Evolutionary conservation across 257 asterid genomes (phyloP).

Genomic region (Buddleja alternifolia): DNA sequence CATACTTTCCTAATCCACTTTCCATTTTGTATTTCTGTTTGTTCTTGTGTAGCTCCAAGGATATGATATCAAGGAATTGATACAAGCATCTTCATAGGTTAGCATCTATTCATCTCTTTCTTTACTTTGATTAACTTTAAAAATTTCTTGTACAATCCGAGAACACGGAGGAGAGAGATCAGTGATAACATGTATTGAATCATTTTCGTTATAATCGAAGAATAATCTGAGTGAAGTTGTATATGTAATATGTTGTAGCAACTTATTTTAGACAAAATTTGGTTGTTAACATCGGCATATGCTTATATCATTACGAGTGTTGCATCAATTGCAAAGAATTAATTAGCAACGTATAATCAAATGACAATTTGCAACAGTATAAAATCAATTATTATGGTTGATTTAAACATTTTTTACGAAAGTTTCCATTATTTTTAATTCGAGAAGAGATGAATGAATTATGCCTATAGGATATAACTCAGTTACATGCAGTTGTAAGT

Average conservation of each 20-base stretch:
- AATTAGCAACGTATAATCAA: no score
- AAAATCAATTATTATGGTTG: no score
- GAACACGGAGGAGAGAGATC: conserved; percentile 12
- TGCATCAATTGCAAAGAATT: no score
- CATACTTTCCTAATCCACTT: neutral
- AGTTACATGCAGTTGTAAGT: no score
- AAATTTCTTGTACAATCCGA: neutral
- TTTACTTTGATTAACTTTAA: neutral
- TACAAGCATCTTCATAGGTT: conserved; percentile 58
- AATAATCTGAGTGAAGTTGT: conserved; percentile 10
- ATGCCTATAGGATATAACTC: no score
- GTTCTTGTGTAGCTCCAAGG: conserved; percentile 72
- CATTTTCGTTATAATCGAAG: neutral
- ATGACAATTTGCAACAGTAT: no score
- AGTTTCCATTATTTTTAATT: no score
- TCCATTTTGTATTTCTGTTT: neutral
- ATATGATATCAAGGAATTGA: conserved; percentile 80
- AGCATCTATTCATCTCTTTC: neutral
- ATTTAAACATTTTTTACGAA: no score
- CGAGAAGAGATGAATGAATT: no score
- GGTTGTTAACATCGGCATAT: neutral
- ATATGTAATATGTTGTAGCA: conserved; percentile 13
- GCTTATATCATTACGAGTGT: no score
- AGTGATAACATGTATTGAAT: neutral
- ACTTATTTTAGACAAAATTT: neutral